Conservation (phyloP, 257 asterid genomes). For the Solanum bukasovii region DNA sequence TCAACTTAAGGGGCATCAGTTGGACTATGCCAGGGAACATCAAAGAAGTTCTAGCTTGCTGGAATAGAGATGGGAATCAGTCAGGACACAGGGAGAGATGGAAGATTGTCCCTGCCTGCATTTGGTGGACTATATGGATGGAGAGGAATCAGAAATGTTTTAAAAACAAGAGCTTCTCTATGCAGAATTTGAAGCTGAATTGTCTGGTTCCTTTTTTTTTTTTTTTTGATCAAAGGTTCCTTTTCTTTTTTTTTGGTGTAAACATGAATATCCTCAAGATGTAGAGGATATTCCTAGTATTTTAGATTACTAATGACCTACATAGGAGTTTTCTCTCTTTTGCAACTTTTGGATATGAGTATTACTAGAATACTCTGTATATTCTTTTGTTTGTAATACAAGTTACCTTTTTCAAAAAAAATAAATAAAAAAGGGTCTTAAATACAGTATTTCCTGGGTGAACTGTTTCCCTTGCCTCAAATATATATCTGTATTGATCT, state of each 20-base stretch:
- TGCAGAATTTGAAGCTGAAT: neutral
- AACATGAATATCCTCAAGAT: neutral
- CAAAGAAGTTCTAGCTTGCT: neutral
- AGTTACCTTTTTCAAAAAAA: neutral
- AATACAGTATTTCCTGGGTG: neutral
- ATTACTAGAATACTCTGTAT: neutral
- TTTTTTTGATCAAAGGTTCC: no score
- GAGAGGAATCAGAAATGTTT: neutral
- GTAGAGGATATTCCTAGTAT: neutral
- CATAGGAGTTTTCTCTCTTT: neutral
- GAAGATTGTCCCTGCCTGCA: no score
- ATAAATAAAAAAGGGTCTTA: neutral
- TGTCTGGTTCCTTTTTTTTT: neutral
- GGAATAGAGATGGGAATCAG: neutral
- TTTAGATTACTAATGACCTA: neutral
- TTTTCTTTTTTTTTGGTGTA: neutral
- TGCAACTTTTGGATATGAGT: neutral
- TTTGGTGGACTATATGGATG: no score
- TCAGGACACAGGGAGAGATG: no score
- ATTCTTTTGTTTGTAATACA: no score
- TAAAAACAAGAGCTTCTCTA: neutral
- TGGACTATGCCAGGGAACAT: neutral
- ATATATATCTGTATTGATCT: neutral
- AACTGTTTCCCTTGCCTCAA: neutral
- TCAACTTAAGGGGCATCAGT: neutral